Conservation (phyloP, 345 rosid species). For the Populus deltoides region DNA sequence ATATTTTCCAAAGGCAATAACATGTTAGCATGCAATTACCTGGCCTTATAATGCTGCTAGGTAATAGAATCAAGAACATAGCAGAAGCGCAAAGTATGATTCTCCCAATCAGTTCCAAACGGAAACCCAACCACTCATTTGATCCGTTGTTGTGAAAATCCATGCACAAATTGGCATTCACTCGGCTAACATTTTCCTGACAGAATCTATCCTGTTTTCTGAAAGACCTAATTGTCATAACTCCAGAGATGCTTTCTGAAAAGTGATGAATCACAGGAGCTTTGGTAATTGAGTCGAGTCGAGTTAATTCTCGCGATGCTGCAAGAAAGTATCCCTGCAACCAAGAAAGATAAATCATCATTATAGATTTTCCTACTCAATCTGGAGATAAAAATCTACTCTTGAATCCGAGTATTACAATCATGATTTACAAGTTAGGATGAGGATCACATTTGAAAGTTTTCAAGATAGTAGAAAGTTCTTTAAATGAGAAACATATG, state of each 20-base stretch:
- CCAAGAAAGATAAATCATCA: background rate
- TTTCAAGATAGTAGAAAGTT: background rate
- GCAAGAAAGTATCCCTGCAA: conserved; percentile 77
- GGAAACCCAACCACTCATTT: conserved; percentile 93
- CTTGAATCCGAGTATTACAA: background rate
- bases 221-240: conserved; percentile 79
- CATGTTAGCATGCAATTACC: conserved; percentile 39
- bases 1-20: too few species aligned
- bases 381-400: background rate
- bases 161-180: conserved; percentile 74
- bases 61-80: conserved; percentile 72
- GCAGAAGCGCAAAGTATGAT: conserved; percentile 69
- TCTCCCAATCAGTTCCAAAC: conserved; percentile 76
- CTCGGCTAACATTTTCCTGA: conserved; percentile 68
- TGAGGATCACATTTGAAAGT: background rate
- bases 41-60: conserved; percentile 74
- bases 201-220: conserved; percentile 50
- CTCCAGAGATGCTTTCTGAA: conserved; percentile 91
- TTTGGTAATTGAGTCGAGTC: conserved; percentile 88
- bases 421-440: conserved; percentile 1
- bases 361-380: background rate
- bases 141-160: conserved; percentile 88
- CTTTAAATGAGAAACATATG: background rate
- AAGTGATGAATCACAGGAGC: conserved; percentile 95
- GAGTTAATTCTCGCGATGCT: conserved; percentile 82